A percentile compares a stretch with the other conserved stretches of the same genome.
Evolutionary conservation across 331 rosid species (phyloP).

Genomic region (Arachis monticola): DNA sequence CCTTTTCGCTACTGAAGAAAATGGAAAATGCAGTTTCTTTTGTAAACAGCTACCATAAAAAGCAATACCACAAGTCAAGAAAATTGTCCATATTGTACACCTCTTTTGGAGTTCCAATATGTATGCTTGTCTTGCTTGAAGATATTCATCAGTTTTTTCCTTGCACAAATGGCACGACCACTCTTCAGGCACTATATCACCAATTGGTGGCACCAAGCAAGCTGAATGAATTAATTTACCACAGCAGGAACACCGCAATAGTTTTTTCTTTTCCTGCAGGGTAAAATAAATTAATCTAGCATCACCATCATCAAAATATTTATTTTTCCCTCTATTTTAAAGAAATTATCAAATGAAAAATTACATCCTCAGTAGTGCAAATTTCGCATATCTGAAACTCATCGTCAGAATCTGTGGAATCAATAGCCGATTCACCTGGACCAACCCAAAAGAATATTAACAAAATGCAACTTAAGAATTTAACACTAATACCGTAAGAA

Average conservation of each 20-base stretch:
- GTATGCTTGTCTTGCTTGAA: slow-evolving; percentile 67
- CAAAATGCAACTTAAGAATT: slow-evolving; percentile 28
- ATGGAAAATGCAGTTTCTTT: neutral
- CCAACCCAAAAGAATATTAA: slow-evolving; percentile 37
- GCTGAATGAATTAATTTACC: slow-evolving; percentile 74
- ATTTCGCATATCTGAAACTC: slow-evolving; percentile 91
- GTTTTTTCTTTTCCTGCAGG: slow-evolving; percentile 77
- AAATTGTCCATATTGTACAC: slow-evolving; percentile 44
- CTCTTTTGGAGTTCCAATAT: slow-evolving; percentile 70
- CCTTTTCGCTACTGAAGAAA: slow-evolving; percentile 5
- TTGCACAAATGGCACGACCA: slow-evolving; percentile 92
- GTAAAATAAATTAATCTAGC: slow-evolving; percentile 23
- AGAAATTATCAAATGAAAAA: slow-evolving; percentile 17
- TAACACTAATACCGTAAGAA: neutral
- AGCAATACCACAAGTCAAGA: slow-evolving; percentile 31
- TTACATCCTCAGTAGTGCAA: slow-evolving; percentile 83
- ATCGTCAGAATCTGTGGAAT: slow-evolving; percentile 83
- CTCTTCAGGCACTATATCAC: slow-evolving; percentile 66
- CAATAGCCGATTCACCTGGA: slow-evolving; percentile 89
- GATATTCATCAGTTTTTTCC: slow-evolving; percentile 83
- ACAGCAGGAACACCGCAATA: slow-evolving; percentile 88
- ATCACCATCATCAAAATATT: slow-evolving; percentile 28
- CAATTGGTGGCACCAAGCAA: slow-evolving; percentile 81
- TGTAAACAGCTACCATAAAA: neutral
- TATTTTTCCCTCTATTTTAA: neutral